Base-by-base conservation (phyloP, 495 filamentous ascomycete genomes). In the Jackrogersella minutella region DNA sequence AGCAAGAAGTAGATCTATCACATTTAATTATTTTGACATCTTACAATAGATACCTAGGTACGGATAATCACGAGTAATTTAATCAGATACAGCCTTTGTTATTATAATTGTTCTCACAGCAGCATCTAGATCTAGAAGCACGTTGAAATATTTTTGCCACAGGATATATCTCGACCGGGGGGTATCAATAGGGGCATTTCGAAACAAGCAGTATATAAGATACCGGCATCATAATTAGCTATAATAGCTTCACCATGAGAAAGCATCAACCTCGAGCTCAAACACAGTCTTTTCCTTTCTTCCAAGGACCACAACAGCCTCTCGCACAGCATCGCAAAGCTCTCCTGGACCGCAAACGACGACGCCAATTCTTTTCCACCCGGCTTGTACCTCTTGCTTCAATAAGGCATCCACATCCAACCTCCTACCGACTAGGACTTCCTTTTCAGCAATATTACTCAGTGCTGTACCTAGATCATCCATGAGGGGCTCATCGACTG, bases 281-380 rank as follows among this genome's bases (percentile, higher is more conserved):
- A 68, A 62, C 1, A 62, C 24, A 1, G 58, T 57, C 10, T 54
- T 54, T 22, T 51, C 41, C 30, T 17, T 41, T 22, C 62, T 62
- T 13, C 58, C 58, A 22, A 43, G 19, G 16, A 11, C 3, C 7
- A 53, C 47, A 10, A 68, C 64, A 11, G 52, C 34, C 21, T 50
- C 41, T 17, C 64, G 41, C 31, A 63, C 58, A 47, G 40, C 51
- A 34, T 68, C 58, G 22, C 64, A 68, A 30, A 56, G 53, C 2
- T 22, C 37, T 3, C 13, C 36, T 2, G 79, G 77, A 11, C 79
- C 78, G 36, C 64, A 77, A 0, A 78, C 78, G 14, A 80, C 74
- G 2, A 82, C 76, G 11, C 74, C 79, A 37, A 82, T 52, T 31
- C 60, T 67, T 11, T 61, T 40, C 62, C 69, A 77, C 2, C 75